Conservation (phyloP, 106 monocot genomes). For the Dendrobium catenatum region DNA sequence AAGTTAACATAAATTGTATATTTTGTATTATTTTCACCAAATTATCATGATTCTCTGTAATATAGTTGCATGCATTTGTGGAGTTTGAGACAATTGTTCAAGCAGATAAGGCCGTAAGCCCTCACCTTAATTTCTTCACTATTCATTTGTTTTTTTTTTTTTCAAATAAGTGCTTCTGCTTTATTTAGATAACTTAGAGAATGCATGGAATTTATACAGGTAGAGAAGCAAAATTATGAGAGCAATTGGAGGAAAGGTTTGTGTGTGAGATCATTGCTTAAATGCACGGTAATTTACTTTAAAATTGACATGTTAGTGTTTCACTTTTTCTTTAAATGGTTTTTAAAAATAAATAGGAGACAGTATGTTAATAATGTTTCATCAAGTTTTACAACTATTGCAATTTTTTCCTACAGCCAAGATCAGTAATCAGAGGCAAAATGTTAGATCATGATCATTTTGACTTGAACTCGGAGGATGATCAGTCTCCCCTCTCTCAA, state of each 20-base stretch:
- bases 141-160: not conserved
- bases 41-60: not conserved
- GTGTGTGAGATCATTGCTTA: slow-evolving; percentile 49
- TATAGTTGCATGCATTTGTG: slow-evolving; percentile 72
- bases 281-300: slow-evolving; percentile 37
- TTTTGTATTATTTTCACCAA: not conserved
- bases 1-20: not conserved
- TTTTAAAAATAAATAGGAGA: not conserved
- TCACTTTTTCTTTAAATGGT: not conserved
- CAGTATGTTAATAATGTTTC: not conserved
- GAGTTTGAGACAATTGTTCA: slow-evolving; percentile 22
- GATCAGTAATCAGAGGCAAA: slow-evolving; percentile 53
- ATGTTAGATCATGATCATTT: slow-evolving; percentile 52
- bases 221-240: slow-evolving; percentile 61
- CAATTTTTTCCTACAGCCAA: slow-evolving; percentile 31
- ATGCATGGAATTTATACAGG: no score
- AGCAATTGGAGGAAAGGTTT: slow-evolving; percentile 83
- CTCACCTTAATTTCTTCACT: not conserved
- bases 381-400: not conserved
- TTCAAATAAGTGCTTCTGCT: no score
- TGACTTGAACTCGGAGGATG: slow-evolving; percentile 60
- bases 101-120: slow-evolving; percentile 61
- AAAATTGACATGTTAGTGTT: no score
- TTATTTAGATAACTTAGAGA: no score
- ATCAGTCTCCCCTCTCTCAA: slow-evolving; percentile 37